phyloP scores from a whole-genome alignment of 1,139 yeast species.

The Keqinozyma sinolaborantium region DNA sequence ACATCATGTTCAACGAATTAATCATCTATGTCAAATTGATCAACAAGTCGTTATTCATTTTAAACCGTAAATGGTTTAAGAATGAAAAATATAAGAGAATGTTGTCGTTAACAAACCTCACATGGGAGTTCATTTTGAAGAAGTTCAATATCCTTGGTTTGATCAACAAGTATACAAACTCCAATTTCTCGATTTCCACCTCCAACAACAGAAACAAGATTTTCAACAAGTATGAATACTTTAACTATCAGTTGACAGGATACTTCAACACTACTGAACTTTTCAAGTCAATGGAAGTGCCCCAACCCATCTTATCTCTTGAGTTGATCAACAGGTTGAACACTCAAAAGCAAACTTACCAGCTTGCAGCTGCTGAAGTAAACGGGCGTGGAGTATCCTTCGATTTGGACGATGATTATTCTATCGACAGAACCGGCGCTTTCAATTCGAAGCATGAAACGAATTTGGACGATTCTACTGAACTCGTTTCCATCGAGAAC shows the following conservation, averaged over 20 bases:
- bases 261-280: constrained; percentile 38
- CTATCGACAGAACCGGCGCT: background rate
- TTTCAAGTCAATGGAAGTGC: constrained; percentile 42
- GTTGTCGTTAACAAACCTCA: constrained; percentile 39
- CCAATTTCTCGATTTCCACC: constrained; percentile 12
- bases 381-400: background rate
- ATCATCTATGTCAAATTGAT: constrained; percentile 35
- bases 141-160: constrained; percentile 29
- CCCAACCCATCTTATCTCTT: constrained; percentile 28
- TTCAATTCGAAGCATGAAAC: constrained; percentile 3
- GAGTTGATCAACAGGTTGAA: constrained; percentile 11
- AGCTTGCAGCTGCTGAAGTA: background rate
- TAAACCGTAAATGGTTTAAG: constrained; percentile 45
- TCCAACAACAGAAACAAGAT: constrained; percentile 11
- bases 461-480: constrained; percentile 9
- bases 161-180: constrained; percentile 24
- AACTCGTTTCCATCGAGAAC: constrained; percentile 10
- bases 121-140: constrained; percentile 44
- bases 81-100: constrained; percentile 46
- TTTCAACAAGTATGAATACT: constrained; percentile 26
- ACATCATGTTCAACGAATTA: constrained; percentile 31
- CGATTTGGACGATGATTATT: background rate
- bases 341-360: constrained; percentile 6
- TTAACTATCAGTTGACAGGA: constrained; percentile 40
- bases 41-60: constrained; percentile 40